Percentiles rank a stretch among this genome's conserved stretches.
phyloP scores from a whole-genome alignment of 441 rosid species.

The Kokia cookei region DNA sequence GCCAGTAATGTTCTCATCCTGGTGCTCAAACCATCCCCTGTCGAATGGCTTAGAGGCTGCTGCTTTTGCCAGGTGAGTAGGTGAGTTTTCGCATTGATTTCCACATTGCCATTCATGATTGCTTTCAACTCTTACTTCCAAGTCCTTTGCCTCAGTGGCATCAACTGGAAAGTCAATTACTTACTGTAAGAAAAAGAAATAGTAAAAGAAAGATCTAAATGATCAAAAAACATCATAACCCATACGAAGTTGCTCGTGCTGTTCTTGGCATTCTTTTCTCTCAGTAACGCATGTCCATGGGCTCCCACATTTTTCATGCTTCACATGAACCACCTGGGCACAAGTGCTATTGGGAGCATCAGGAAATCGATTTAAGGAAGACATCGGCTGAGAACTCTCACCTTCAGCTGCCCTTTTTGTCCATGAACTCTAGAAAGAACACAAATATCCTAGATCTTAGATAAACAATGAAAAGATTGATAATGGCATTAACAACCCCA shows the following conservation, averaged over 20 bases:
- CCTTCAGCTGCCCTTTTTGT: conserved; percentile 44
- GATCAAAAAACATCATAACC: not conserved
- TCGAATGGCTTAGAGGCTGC: conserved; percentile 23
- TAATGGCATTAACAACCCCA: not conserved
- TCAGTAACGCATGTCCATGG: conserved; percentile 18
- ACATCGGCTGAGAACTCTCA: conserved; percentile 41
- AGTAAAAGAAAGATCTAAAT: not conserved
- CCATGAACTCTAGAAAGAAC: conserved; percentile 55
- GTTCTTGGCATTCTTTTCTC: conserved; percentile 24
- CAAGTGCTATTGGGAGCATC: conserved; percentile 67
- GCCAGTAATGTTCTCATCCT: conserved; percentile 18
- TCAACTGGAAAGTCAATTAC: conserved; percentile 18
- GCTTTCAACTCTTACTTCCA: conserved; percentile 24
- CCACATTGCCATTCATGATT: conserved; percentile 21
- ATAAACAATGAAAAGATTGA: not conserved
- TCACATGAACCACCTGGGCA: conserved; percentile 53
- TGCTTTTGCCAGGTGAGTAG: conserved; percentile 17
- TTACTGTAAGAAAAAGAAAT: not conserved
- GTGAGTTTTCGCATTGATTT: conserved; percentile 14
- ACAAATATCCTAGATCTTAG: not conserved
- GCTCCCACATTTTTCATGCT: conserved; percentile 39
- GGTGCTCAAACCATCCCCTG: conserved; percentile 16
- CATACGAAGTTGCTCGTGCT: conserved; percentile 35
- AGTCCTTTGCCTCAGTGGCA: conserved; percentile 24
- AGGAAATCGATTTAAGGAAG: conserved; percentile 30